Evolutionary conservation across 768 basidiomycete species (phyloP), one percentile per base, ranked within the genome.

Genomic region (Russula lepida): DNA sequence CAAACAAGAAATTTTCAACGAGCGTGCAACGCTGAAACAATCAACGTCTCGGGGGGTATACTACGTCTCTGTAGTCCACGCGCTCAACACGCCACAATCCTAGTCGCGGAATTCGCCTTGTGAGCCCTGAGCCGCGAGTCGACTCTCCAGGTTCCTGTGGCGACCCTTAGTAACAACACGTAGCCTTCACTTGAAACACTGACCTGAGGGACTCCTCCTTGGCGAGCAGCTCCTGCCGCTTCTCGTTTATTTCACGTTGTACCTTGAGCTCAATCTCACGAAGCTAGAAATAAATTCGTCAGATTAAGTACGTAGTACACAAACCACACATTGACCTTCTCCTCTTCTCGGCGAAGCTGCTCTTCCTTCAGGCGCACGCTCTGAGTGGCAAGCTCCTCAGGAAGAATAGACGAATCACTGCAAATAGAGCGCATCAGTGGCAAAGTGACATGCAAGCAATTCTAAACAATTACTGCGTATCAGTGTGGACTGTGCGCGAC

Each of bases 191-290:
- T 27, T 52, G 37, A 19, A 19, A 56, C n/a, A 57, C 81, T 56
- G 63, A 89, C 88, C 89, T 83, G 69, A 92, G 88, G 47, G 90
- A 89, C 74, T 97, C 95, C 73, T 97, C 95, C 73, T 95, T 97
- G 43, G 95, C 97, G 69, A 97, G 76, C 63, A 98, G 76, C 71
- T 98, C 95, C 72, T 98, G 95, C 70, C 94, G 81, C 78, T 95
- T 95, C 79, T 98, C 91, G 71, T 90, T 92, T 74, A 99, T 92
- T 79, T 99, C 97, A 52, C 97, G 84, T 74, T 98, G 95, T 30
- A 98, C 93, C 74, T 93, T 95, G 74, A 98, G 83, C 74, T 99
- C 97, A 74, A 98, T 90, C 77, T 99, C 97, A 64, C 95, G 92
- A 66, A 99, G 81, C 86, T 92, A 58, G 54, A 33, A 33, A n/a